These are phyloP conservation scores for Haberlea rhodopensis DNA, from an alignment of 257 asterid species.

Conservation along the genomic window DNA sequence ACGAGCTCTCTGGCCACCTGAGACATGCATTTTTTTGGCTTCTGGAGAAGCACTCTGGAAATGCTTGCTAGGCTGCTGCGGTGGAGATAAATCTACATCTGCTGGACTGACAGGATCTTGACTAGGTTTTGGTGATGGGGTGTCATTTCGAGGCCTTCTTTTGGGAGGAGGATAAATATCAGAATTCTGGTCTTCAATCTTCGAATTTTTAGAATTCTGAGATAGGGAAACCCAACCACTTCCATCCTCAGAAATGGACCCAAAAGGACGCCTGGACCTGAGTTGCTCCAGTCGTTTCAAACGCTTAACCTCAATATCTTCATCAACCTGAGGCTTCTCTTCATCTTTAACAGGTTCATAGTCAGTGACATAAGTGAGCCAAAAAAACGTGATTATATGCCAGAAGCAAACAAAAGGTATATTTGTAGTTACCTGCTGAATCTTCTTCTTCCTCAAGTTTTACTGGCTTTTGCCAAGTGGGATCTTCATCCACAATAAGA, in stretches of 20 bases:
- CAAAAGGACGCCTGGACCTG: constrained; percentile 53
- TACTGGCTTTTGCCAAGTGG: constrained; percentile 77
- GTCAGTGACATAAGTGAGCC: constrained; percentile 8
- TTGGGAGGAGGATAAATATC: constrained; percentile 62
- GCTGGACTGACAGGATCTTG: constrained; percentile 22
- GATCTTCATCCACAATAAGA: constrained; percentile 74
- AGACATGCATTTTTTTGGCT: constrained; percentile 24
- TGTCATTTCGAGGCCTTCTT: constrained; percentile 41
- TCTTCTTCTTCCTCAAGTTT: constrained; percentile 58
- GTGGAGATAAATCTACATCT: constrained; percentile 44
- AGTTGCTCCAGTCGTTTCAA: constrained; percentile 74
- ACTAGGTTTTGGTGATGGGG: constrained; percentile 49
- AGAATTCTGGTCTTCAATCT: constrained; percentile 24
- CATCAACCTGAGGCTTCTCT: constrained; percentile 81
- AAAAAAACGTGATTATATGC: constrained; percentile 11
- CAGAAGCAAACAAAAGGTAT: not conserved
- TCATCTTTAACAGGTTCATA: constrained; percentile 42
- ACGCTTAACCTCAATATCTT: constrained; percentile 78
- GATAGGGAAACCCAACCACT: constrained; percentile 87
- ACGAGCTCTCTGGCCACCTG: constrained; percentile 36
- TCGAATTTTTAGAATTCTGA: constrained; percentile 21
- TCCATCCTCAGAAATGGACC: constrained; percentile 85
- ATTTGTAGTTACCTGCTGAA: constrained; percentile 45
- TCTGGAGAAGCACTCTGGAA: constrained; percentile 29
- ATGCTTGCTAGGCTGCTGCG: constrained; percentile 26